These are phyloP conservation scores for Nigrospora oryzae DNA, from an alignment of 2,329 filamentous ascomycete species.

Conservation along the genomic window DNA sequence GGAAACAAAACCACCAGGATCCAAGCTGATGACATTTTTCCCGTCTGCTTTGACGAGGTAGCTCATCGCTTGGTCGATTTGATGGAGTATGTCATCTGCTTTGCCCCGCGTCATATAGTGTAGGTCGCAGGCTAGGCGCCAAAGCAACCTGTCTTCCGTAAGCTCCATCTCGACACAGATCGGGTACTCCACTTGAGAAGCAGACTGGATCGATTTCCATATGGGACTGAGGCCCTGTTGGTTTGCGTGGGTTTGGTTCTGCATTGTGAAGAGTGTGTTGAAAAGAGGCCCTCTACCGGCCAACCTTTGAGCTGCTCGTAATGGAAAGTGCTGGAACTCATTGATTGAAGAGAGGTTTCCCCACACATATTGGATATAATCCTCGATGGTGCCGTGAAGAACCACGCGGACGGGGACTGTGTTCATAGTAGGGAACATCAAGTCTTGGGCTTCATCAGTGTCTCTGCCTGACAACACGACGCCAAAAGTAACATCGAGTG, in stretches of 20 bases:
- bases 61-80: slow-evolving; percentile 50
- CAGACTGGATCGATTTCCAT: slow-evolving; percentile 54
- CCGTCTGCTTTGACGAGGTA: slow-evolving; percentile 37
- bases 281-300: slow-evolving; percentile 33
- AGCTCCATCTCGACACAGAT: slow-evolving; percentile 76
- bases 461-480: slow-evolving; percentile 81
- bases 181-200: slow-evolving; percentile 69
- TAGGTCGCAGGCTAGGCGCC: slow-evolving; percentile 65
- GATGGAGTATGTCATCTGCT: slow-evolving; percentile 41
- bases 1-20: slow-evolving; percentile 34
- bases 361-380: slow-evolving; percentile 68
- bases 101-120: slow-evolving; percentile 38
- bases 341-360: slow-evolving; percentile 56
- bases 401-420: slow-evolving; percentile 69
- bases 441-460: slow-evolving; percentile 53
- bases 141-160: slow-evolving; percentile 44
- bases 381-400: slow-evolving; percentile 56
- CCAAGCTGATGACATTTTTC: background rate
- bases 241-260: slow-evolving; percentile 22
- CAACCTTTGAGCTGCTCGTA: slow-evolving; percentile 58
- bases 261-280: slow-evolving; percentile 48
- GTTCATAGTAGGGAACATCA: slow-evolving; percentile 89
- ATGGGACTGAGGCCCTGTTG: slow-evolving; percentile 21
- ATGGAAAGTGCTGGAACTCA: slow-evolving; percentile 69
- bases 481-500: slow-evolving; percentile 73